Evolutionary conservation across 2,329 filamentous ascomycete genomes (phyloP).

Genomic region (Colletotrichum trifolii): DNA sequence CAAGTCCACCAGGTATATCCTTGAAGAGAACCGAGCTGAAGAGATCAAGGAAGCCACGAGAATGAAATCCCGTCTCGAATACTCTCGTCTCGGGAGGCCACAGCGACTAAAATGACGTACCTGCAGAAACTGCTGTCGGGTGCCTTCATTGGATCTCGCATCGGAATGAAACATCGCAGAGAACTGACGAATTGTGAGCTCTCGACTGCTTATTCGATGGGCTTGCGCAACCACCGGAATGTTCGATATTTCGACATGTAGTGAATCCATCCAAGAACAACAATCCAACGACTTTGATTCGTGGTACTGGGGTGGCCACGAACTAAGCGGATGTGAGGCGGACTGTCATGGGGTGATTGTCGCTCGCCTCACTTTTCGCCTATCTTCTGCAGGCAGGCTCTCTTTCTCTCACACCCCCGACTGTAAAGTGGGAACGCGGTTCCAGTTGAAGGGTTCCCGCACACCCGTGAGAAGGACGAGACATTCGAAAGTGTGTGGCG

Average conservation of each 20-base stretch:
- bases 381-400: slow-evolving; percentile 35
- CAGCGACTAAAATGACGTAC: slow-evolving; percentile 19
- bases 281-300: slow-evolving; percentile 14
- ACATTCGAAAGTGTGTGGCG: slow-evolving; percentile 30
- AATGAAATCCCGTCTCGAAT: slow-evolving; percentile 9
- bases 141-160: slow-evolving; percentile 35
- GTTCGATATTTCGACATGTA: slow-evolving; percentile 5
- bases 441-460: slow-evolving; percentile 24
- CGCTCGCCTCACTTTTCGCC: slow-evolving; percentile 38
- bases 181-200: slow-evolving; percentile 27
- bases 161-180: slow-evolving; percentile 27
- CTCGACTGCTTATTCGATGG: slow-evolving; percentile 13
- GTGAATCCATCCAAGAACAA: background rate
- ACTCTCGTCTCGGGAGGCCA: background rate
- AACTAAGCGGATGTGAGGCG: slow-evolving; percentile 30
- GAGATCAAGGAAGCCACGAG: slow-evolving; percentile 29
- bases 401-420: slow-evolving; percentile 12
- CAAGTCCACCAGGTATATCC: slow-evolving; percentile 33
- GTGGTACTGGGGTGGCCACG: slow-evolving; percentile 15
- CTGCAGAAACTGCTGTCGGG: slow-evolving; percentile 34
- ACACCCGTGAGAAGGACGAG: slow-evolving; percentile 22
- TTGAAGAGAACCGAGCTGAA: slow-evolving; percentile 2
- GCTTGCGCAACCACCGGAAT: slow-evolving; percentile 4
- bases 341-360: slow-evolving; percentile 27
- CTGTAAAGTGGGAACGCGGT: slow-evolving; percentile 22